Evolutionary conservation across 2,329 filamentous ascomycete genomes (phyloP), one percentile per base, ranked within the genome.

Genomic region (Fusarium phyllophilum): DNA sequence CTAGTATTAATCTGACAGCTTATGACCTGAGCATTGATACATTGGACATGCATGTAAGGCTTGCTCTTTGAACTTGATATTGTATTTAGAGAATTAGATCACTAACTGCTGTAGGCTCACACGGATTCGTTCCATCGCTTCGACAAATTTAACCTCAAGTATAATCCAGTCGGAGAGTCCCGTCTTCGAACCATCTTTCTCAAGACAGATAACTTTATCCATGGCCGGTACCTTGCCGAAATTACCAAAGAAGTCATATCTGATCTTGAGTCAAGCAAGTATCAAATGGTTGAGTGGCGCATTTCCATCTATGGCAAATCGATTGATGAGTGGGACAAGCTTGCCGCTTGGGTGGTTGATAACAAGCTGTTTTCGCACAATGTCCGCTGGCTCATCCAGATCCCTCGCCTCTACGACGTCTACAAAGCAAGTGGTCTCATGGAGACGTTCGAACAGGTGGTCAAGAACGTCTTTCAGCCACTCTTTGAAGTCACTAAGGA

Each of bases 91-190:
- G 20, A 49, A 34, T 44, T 24, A 45, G 38, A 52, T 26, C 54
- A 38, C 62, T 77, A 42, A 75, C 61, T 51, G 12, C 15, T 33
- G 11, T 55, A 94, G 92, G 96, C 96, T 31, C 96, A 99, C 80
- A 98, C 94, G 17, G 96, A 99, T 83, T 97, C 94, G 1, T 99
- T 99, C 85, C 96, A 99, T 83, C 94, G 96, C 8, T 99, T 99
- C 81, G 96, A 99, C 86, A 99, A 99, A 83, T 99, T 99, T 88
- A 99, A 99, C 81, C 86, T 99, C 64, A 99, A 99, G 82, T 99
- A 99, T 81, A 99, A 99, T 77, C 96, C 96, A 2, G 92, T 99
- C 70, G 96, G 96, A 56, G 96, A 99, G 83, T 98, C 96, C 48
- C 92, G 96, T 62, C 86, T 99, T 64, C 91, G 96, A 78, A 97